Evolutionary conservation across 129 eudicot genomes (phyloP).

Genomic region (Apium graveolens): DNA sequence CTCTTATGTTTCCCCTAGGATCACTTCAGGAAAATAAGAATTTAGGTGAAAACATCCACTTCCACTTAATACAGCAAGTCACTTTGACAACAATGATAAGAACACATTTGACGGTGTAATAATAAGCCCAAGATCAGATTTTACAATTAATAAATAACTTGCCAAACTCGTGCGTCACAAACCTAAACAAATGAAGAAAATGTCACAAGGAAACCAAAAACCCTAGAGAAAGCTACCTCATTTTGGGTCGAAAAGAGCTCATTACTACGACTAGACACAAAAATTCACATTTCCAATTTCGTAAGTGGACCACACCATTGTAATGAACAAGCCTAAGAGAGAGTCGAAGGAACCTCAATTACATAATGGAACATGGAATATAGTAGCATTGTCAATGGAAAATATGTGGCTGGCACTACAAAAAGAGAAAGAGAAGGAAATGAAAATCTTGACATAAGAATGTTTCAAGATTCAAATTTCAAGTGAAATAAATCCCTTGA

Average conservation of each 20-base stretch:
- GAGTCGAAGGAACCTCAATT: background rate
- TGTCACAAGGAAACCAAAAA: background rate
- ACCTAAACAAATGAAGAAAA: background rate
- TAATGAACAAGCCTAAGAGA: background rate
- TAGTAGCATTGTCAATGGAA: background rate
- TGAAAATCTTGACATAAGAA: background rate
- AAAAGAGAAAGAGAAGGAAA: background rate
- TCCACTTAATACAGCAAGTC: background rate
- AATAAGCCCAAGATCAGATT: background rate
- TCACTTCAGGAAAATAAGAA: background rate
- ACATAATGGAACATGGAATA: background rate
- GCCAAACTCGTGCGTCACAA: background rate
- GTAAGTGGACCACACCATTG: background rate
- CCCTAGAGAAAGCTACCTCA: background rate
- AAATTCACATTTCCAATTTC: background rate
- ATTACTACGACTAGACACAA: background rate
- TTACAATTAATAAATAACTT: background rate
- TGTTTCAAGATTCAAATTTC: background rate
- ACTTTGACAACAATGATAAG: background rate
- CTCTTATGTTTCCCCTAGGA: constrained; percentile 31
- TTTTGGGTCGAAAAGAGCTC: background rate
- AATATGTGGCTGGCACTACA: background rate
- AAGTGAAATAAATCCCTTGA: no score
- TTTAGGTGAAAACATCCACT: background rate
- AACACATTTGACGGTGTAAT: background rate